A percentile compares a stretch with the other conserved stretches of the same genome.
Evolutionary conservation across 257 asterid species (phyloP).

Genomic region (Nicotiana tabacum): DNA sequence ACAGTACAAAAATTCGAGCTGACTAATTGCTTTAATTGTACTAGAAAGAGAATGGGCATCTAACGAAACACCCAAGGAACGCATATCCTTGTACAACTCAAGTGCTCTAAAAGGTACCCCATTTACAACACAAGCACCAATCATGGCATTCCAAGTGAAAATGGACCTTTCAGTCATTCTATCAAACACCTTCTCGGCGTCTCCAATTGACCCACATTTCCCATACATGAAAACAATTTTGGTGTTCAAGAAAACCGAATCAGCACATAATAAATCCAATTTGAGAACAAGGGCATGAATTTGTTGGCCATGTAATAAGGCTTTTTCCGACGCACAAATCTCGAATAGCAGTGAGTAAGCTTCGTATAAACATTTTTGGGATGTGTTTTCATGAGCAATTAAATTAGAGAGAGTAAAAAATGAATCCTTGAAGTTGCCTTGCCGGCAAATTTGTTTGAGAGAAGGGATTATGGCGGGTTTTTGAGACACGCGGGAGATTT

Average conservation of each 20-base stretch:
- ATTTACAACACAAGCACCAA: conserved; percentile 62
- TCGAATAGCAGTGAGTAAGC: conserved; percentile 55
- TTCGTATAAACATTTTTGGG: conserved; percentile 32
- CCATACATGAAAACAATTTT: conserved; percentile 66
- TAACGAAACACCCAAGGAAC: conserved; percentile 29
- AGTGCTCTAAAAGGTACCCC: conserved; percentile 43
- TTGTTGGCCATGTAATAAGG: conserved; percentile 46
- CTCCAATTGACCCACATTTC: conserved; percentile 45
- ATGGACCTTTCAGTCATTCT: conserved; percentile 53
- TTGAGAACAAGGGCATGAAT: conserved; percentile 54
- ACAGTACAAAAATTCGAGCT: conserved; percentile 20
- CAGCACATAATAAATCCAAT: conserved; percentile 26
- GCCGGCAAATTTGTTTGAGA: conserved; percentile 14
- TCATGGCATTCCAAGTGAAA: conserved; percentile 75
- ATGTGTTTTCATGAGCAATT: conserved; percentile 9
- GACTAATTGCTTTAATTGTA: conserved; percentile 56
- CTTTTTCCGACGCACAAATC: conserved; percentile 37
- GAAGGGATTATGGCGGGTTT: conserved; percentile 6
- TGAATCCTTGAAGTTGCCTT: conserved; percentile 29
- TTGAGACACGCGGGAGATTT: background rate
- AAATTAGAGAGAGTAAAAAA: conserved; percentile 24
- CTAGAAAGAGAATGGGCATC: conserved; percentile 62
- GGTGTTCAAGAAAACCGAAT: conserved; percentile 47
- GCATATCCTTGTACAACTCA: conserved; percentile 47
- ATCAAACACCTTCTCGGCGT: conserved; percentile 61